Conservation (phyloP, 176 grass and related monocot genomes). For the Sorghum bicolor region DNA sequence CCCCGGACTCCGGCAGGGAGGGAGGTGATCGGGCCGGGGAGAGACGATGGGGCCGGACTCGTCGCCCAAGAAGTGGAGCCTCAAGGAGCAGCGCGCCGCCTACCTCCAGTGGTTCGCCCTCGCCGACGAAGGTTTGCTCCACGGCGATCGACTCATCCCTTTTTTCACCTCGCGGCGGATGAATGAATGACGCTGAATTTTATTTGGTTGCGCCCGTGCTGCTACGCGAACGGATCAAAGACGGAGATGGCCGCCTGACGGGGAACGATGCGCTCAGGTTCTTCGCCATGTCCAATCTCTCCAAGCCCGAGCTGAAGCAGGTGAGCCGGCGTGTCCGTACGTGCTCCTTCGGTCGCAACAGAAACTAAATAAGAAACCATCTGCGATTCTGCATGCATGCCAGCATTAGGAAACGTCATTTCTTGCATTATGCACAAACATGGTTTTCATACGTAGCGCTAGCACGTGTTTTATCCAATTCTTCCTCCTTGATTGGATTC, state of each 20-base stretch:
- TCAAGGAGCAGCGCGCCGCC: slow-evolving; percentile 48
- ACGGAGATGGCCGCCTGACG: slow-evolving; percentile 75
- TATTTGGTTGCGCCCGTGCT: background rate
- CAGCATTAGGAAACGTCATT: background rate
- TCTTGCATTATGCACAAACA: background rate
- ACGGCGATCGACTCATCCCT: too few species aligned
- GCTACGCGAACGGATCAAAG: slow-evolving; percentile 6
- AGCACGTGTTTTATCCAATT: background rate
- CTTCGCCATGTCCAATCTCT: slow-evolving; percentile 90
- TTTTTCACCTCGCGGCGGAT: background rate
- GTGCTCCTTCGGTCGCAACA: background rate
- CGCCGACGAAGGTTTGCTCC: slow-evolving; percentile 51
- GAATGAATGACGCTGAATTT: background rate
- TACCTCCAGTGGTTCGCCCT: slow-evolving; percentile 62
- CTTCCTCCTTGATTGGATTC: background rate
- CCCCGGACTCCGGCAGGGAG: background rate
- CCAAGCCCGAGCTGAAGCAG: slow-evolving; percentile 76
- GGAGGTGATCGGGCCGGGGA: background rate
- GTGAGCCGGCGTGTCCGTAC: background rate
- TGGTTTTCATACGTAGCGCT: background rate
- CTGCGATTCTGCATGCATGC: background rate
- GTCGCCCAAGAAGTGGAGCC: slow-evolving; percentile 34
- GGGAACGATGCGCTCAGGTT: slow-evolving; percentile 84
- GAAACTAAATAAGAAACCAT: background rate
- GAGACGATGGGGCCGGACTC: slow-evolving; percentile 51